Evolutionary conservation across 495 filamentous ascomycete species (phyloP).

Genomic region (Thozetella sp.): DNA sequence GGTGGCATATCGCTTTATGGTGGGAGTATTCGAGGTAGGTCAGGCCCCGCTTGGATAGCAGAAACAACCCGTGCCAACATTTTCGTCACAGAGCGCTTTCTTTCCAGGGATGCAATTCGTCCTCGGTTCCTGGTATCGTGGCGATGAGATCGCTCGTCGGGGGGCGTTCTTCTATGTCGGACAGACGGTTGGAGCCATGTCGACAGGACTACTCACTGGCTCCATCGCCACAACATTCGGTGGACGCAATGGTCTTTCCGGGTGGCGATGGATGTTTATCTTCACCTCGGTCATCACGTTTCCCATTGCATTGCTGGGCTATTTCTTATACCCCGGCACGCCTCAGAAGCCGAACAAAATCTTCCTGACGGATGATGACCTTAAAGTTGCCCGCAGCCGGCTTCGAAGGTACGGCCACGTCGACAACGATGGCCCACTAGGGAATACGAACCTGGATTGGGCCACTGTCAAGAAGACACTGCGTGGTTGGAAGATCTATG

Average conservation of each 20-base stretch:
- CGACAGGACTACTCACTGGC: too few species aligned
- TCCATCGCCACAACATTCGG: too few species aligned
- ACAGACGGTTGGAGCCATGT: neutral
- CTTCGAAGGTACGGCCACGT: neutral
- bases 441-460: too few species aligned
- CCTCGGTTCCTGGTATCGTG: neutral
- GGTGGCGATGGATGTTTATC: neutral
- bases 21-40: neutral
- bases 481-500: neutral
- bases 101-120: neutral
- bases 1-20: neutral
- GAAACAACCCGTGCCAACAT: neutral
- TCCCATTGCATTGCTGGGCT: neutral
- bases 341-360: neutral
- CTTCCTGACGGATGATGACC: neutral
- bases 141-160: neutral
- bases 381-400: neutral
- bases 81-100: neutral
- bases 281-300: neutral
- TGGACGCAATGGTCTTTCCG: too few species aligned
- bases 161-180: neutral
- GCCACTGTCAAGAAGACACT: neutral
- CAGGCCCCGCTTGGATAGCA: neutral
- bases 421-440: neutral
- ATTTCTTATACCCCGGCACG: neutral